phyloP scores from a whole-genome alignment of 768 basidiomycete species.

The Serpula lacrymans region DNA sequence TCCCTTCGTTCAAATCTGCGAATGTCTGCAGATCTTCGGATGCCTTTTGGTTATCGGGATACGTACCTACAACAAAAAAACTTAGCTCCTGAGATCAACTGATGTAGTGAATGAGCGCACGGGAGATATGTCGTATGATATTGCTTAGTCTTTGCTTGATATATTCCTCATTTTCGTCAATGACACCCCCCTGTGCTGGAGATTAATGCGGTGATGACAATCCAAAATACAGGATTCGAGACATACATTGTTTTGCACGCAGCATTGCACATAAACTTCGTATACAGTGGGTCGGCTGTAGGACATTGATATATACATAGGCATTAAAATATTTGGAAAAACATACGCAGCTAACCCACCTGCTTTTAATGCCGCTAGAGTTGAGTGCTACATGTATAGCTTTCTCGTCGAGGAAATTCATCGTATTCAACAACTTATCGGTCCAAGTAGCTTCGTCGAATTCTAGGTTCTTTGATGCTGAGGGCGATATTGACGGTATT shows the following conservation, averaged over 20 bases:
- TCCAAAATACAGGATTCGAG: conserved; percentile 1
- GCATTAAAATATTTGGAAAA: conserved; percentile 4
- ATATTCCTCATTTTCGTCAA: conserved; percentile 76
- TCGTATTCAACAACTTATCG: conserved; percentile 71
- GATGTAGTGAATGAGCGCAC: conserved; percentile 37
- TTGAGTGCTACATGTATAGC: conserved; percentile 54
- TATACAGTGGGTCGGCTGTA: conserved; percentile 65
- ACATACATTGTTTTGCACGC: conserved; percentile 81
- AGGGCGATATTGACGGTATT: conserved; percentile 47
- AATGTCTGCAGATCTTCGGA: conserved; percentile 77
- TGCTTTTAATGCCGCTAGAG: conserved; percentile 59
- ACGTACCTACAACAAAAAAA: conserved; percentile 36
- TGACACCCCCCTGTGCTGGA: conserved; percentile 85
- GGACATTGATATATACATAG: neutral
- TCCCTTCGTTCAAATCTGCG: conserved; percentile 81
- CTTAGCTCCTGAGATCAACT: neutral
- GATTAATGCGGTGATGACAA: conserved; percentile 2
- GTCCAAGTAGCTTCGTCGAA: conserved; percentile 85
- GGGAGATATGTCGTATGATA: conserved; percentile 55
- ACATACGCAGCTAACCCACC: conserved; percentile 40
- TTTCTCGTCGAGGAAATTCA: conserved; percentile 64
- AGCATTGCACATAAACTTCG: conserved; percentile 68
- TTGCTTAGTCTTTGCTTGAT: conserved; percentile 53
- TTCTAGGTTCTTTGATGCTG: conserved; percentile 40
- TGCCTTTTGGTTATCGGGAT: conserved; percentile 70